Percentiles rank a stretch among this genome's conserved stretches.
Conservation (phyloP, 176 grass and related monocot genomes). For the Dendrocalamus sinicus region DNA sequence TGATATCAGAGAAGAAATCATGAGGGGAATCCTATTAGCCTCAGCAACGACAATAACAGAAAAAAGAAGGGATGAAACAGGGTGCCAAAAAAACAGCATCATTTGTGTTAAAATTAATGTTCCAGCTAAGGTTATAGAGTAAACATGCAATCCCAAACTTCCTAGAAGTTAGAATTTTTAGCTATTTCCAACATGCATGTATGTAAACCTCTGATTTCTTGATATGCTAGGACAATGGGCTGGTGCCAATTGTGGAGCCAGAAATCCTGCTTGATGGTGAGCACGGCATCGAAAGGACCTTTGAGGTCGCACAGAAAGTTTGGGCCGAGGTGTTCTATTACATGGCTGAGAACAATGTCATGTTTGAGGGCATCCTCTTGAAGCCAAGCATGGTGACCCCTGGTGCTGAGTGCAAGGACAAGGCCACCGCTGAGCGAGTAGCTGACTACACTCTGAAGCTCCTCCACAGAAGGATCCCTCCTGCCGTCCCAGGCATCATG, state of each 20-base stretch:
- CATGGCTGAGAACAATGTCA: constrained; percentile 88
- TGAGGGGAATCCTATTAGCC: neutral
- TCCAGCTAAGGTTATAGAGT: neutral
- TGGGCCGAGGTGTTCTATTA: constrained; percentile 93
- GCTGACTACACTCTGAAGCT: constrained; percentile 88
- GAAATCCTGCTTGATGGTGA: constrained; percentile 94
- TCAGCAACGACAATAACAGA: neutral
- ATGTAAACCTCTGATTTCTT: neutral
- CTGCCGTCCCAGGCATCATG: constrained; percentile 93
- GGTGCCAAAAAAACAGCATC: neutral
- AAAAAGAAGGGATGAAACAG: neutral
- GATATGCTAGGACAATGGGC: constrained; percentile 76
- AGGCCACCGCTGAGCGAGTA: constrained; percentile 75
- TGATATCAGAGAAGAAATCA: neutral
- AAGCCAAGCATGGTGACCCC: constrained; percentile 99
- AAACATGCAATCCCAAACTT: neutral
- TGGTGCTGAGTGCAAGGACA: constrained; percentile 84
- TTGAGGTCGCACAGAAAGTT: constrained; percentile 86
- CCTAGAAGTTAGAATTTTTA: neutral
- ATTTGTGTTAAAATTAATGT: neutral
- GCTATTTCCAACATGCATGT: neutral
- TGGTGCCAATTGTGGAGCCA: constrained; percentile 97
- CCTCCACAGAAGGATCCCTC: constrained; percentile 92
- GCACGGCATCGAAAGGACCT: constrained; percentile 84
- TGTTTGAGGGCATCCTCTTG: constrained; percentile 90